Conservation (phyloP, 495 filamentous ascomycete genomes). For the Apodospora peruviana region DNA sequence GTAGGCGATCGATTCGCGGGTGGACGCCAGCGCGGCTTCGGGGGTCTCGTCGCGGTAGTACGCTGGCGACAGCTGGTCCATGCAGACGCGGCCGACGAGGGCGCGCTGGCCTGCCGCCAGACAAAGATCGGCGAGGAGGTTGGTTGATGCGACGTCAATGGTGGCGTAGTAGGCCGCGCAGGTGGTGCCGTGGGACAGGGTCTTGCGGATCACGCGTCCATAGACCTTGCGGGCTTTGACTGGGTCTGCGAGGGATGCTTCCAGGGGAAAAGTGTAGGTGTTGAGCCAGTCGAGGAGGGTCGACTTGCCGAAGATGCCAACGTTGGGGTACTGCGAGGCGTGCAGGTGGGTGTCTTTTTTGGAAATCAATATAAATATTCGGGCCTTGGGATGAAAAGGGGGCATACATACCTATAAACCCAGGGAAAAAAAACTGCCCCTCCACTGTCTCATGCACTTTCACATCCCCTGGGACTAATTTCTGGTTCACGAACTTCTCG, state of each 20-base stretch:
- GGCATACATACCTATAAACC: constrained; percentile 67
- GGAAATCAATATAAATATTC: neutral
- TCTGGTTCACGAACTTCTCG: too few relatives aligned
- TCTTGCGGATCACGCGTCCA: constrained; percentile 65
- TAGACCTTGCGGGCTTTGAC: constrained; percentile 58
- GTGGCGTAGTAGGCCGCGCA: constrained; percentile 91
- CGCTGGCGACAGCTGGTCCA: constrained; percentile 70
- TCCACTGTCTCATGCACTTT: constrained; percentile 20
- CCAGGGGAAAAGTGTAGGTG: constrained; percentile 92
- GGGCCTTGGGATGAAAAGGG: neutral
- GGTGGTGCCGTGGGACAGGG: constrained; percentile 84
- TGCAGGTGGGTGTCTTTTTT: constrained; percentile 80
- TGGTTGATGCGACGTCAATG: constrained; percentile 72
- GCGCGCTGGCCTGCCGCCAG: constrained; percentile 73
- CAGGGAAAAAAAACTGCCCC: constrained; percentile 83
- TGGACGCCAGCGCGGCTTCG: constrained; percentile 49
- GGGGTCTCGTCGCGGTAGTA: constrained; percentile 69
- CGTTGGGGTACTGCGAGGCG: constrained; percentile 88
- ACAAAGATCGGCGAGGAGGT: constrained; percentile 80
- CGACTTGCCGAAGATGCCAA: constrained; percentile 82
- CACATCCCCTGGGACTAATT: constrained; percentile 30
- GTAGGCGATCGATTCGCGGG: constrained; percentile 58
- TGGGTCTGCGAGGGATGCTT: constrained; percentile 57
- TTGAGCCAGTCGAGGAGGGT: constrained; percentile 89
- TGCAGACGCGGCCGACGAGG: constrained; percentile 85